Base-by-base conservation (phyloP, 1,284 basidiomycete species). In the Vanrija humicola region DNA sequence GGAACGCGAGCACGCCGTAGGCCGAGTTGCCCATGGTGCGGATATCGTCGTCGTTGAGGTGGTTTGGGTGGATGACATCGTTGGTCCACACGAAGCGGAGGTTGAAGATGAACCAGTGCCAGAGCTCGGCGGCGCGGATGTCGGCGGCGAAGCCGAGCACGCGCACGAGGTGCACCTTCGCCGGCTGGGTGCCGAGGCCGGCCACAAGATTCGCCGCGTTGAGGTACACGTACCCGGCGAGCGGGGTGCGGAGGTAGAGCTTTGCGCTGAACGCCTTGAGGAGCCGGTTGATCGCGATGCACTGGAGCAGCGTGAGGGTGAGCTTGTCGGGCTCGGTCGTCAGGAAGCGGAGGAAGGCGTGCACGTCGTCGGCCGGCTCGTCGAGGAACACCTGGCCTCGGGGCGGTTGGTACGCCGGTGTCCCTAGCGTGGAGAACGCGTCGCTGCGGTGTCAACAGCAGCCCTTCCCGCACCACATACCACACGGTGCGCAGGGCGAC, bases 291-390 rank as follows among this genome's bases (percentile, higher is more conserved):
- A 15, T 25, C 47, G 21, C 26, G 23, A n/a, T 21, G 46, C 15
- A 47, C 29, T 25, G 16, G 15, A 16, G 15, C 21, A 46, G 44
- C 21, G 8, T n/a, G 26, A 39, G 26, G 21, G 10, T 25, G 18
- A 28, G 44, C 44, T 21, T 25, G 15, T 10, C 16, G 14, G 21
- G 47, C 21, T 25, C 14, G 26, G 47, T 26, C 7, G 38, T 40
- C 38, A 48, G 16, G 38, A 48, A 48, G 38, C 47, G 47, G 15
- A 48, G 23, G 16, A 48, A 48, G 38, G 47, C 47, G 38, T n/a
- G 38, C 15, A 48, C 21, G 47, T 46, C 46, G 14, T 38, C 25
- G 18, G 25, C 16, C 26, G n/a, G 25, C 44, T 28, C 16, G 14
- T 46, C 44, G 25, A 46, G 34, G 34, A 34, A 34, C 9, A 34